Base-by-base conservation (phyloP, 116 monocot species). In the Iris pallida region DNA sequence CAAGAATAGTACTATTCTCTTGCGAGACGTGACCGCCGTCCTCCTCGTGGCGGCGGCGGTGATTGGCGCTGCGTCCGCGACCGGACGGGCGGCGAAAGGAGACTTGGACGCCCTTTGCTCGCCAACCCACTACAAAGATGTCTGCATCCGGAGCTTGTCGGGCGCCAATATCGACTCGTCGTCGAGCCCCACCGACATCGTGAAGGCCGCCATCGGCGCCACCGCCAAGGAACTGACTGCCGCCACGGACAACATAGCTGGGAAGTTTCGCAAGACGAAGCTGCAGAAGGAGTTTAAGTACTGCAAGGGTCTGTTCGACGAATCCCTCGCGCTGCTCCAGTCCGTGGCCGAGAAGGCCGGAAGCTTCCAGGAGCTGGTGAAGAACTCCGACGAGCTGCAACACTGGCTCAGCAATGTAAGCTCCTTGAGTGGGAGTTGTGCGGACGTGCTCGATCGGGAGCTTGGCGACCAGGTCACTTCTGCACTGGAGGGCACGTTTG, bases 381-480 rank as follows among this genome's bases (percentile, higher is more conserved):
- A 18, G 3, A 61, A 70, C n/a, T 46, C 59, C 8, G 78, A 78
- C 40, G 85, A 92, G 68, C 62, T 88, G 7, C 71, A 72, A 57
- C 74, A 57, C 44, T 95, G 94, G 94, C 85, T 95, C 8, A 83
- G 81, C 48, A 82, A 85, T 14, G 81, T 84, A 14, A 75, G 85
- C 56, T 78, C 88, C 18, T 88, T 77, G 78, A 69, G 78, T 59
- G 61, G 69, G 65, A 85, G 79, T n/a, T 95, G 94, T 71, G n/a
- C n/a, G n/a, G n/a, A n/a, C n/a, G n/a, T n/a, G n/a, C 59, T 84
- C 7, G 59, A 67, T 8, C 74, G 69, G 14, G 81, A 83, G 56
- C 62, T 87, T 16, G 78, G 78, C 46, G 17, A 73, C 7, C 64
- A 51, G 30, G 73, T 93, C 80, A 45, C 77, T 55, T 59, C 64